Evolutionary conservation across 352 stramenopile species (phyloP), one percentile per base, ranked within the genome.

Genomic region (Albugo candida): DNA sequence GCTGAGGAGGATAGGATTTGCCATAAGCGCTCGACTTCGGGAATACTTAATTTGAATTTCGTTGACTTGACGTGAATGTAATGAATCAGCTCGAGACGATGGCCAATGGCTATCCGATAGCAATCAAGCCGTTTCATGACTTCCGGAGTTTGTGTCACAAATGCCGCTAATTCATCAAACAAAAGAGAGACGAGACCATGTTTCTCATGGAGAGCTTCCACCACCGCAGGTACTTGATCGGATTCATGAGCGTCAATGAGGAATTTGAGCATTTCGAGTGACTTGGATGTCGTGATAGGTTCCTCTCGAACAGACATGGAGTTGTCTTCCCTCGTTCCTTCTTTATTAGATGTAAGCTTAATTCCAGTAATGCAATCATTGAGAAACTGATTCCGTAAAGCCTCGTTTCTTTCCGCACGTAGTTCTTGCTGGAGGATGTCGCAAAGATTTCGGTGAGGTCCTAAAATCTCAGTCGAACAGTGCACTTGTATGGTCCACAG

Each of bases 351-450:
- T 52, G n/a, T 4, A 1, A 64, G 63, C 41, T 87, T 87, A 36
- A 87, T 87, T 41, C 65, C 75, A 51, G 79, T 62, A 49, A 87
- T 64, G 37, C 72, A 87, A 46, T 87, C 70, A 21, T 64, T 65
- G 36, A 87, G 53, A 38, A 88, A 88, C 13, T 55, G 52, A 49
- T 76, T 80, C 52, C 75, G 70, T 11, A 85, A 41, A 11, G 56
- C 61, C 37, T 88, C 75, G 4, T 73, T 73, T 52, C 63, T 78
- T 39, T 77, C 72, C 36, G 70, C 85, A 41, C 69, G 68, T 31
- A 88, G 48, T n/a, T 71, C 75, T 63, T 81, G 67, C 53, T 82
- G 69, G 35, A 89, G 86, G 43, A 89, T 86, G 47, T 85, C 73
- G 41, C 67, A 63, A 27, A 89, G 47, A 48, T 60, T 81, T 49